A percentile compares a stretch with the other conserved stretches of the same genome.
phyloP scores from a whole-genome alignment of 2,329 filamentous ascomycete genomes.

The Stemphylium vesicarium region DNA sequence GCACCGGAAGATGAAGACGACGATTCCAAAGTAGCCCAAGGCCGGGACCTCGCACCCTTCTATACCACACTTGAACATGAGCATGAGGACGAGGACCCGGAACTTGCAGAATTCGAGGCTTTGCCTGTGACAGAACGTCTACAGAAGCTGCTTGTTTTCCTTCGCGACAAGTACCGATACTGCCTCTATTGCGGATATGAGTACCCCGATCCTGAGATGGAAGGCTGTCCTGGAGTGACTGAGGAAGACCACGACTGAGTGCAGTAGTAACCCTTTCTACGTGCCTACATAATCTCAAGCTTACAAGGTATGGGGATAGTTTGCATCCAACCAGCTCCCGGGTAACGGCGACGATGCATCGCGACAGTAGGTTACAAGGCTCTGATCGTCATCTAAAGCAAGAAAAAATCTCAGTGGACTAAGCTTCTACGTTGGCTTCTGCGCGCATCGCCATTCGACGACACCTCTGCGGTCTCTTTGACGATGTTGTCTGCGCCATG shows the following conservation, averaged over 20 bases:
- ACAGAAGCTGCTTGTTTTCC: conserved; percentile 67
- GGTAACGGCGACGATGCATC: not conserved
- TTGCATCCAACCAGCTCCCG: not conserved
- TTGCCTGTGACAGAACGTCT: conserved; percentile 72
- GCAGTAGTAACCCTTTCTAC: too few relatives aligned
- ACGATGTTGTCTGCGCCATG: not conserved
- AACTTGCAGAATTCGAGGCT: conserved; percentile 79
- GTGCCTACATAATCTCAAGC: not conserved
- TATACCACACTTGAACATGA: conserved; percentile 67
- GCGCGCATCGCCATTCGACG: too few relatives aligned
- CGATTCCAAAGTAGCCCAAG: conserved; percentile 74
- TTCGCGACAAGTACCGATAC: conserved; percentile 76
- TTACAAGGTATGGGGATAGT: not conserved
- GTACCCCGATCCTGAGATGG: conserved; percentile 77
- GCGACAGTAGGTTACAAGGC: not conserved
- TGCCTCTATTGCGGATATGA: conserved; percentile 96
- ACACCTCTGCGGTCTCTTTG: not conserved
- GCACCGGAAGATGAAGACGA: conserved; percentile 70
- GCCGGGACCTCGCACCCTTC: conserved; percentile 58
- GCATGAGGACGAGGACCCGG: conserved; percentile 77
- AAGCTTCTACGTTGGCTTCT: not conserved
- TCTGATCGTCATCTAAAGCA: not conserved
- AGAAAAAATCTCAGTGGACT: too few relatives aligned
- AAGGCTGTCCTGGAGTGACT: conserved; percentile 84
- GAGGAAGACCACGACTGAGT: conserved; percentile 80